Evolutionary conservation across 1,284 basidiomycete genomes (phyloP), one percentile per base, ranked within the genome.

Genomic region (Cutaneotrichosporon spelunceum): DNA sequence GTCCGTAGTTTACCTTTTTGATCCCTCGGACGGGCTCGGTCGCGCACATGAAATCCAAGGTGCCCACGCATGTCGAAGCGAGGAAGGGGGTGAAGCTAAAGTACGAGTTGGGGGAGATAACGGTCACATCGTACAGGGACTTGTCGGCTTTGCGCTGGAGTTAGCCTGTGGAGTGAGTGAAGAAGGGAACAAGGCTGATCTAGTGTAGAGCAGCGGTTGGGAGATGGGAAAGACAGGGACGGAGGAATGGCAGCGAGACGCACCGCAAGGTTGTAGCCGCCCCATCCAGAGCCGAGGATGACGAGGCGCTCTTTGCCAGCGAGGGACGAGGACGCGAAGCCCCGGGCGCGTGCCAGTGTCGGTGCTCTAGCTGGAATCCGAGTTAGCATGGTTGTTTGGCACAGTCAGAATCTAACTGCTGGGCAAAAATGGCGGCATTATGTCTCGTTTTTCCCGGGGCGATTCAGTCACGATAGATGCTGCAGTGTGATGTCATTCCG

Each of bases 201-300:
- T n/a, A n/a, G n/a, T n/a, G n/a, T n/a, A n/a, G n/a, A n/a, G 44
- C 8, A 19, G 21, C 7, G 11, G n/a, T 3, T 11, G 44, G 8
- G 19, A 19, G 8, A 45, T 6, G 44, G 44, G 44, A 21, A 45
- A n/a, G n/a, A n/a, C n/a, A n/a, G n/a, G n/a, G n/a, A n/a, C n/a
- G n/a, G n/a, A n/a, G n/a, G 19, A 19, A 19, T 21, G 26, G n/a
- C 21, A 19, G 21, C 24, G 24, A 3, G 9, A 59, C 69, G 42
- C 53, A 72, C 68, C 66, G 67, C 81, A 4, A 90, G 78, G 66
- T 87, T 86, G 70, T 90, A 91, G 0, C 90, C 90, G 60, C 87
- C 90, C 90, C 90, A 93, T 24, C 90, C 90, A 9, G 87, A 88
- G 2, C 91, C 90, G 1, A 92, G 81, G 61, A 93, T 87, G n/a